These are phyloP conservation scores for Hanseniaspora pseudoguilliermondii DNA, from an alignment of 805 yeast species.

Conservation along the genomic window DNA sequence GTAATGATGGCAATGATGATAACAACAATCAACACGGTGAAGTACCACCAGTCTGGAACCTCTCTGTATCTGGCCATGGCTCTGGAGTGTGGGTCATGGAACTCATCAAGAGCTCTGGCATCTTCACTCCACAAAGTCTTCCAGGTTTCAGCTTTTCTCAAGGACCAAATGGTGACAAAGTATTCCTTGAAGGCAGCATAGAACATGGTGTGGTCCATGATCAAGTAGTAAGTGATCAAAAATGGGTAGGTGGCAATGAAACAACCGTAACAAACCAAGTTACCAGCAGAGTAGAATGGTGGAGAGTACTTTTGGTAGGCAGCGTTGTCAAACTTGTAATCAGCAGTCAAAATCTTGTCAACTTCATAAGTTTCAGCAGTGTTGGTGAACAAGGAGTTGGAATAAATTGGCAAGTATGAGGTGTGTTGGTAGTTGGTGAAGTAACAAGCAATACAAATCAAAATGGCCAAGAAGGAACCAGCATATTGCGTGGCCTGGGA, in stretches of 20 bases:
- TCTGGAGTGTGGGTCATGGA: constrained; percentile 42
- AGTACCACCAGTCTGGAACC: constrained; percentile 56
- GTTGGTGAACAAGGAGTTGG: constrained; percentile 39
- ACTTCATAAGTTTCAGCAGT: constrained; percentile 37
- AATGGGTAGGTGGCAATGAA: constrained; percentile 46
- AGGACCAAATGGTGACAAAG: constrained; percentile 13
- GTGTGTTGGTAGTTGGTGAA: constrained; percentile 47
- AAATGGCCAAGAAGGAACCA: constrained; percentile 28
- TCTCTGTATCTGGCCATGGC: constrained; percentile 48
- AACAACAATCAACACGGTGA: constrained; percentile 30
- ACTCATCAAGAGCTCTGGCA: constrained; percentile 20
- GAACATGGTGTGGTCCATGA: constrained; percentile 33
- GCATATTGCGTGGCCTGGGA: constrained; percentile 24
- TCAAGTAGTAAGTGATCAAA: constrained; percentile 37
- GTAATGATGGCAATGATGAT: constrained; percentile 30
- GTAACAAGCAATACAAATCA: constrained; percentile 29
- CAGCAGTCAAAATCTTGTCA: constrained; percentile 33
- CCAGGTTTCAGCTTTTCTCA: constrained; percentile 17
- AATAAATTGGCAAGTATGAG: constrained; percentile 46
- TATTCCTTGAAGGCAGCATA: constrained; percentile 30
- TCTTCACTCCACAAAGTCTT: constrained; percentile 25
- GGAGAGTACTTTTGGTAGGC: constrained; percentile 46
- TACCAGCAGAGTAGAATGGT: constrained; percentile 54
- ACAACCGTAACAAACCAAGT: constrained; percentile 45
- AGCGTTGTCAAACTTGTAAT: constrained; percentile 32